phyloP scores from a whole-genome alignment of 2,329 filamentous ascomycete species.

The Apiospora marii region DNA sequence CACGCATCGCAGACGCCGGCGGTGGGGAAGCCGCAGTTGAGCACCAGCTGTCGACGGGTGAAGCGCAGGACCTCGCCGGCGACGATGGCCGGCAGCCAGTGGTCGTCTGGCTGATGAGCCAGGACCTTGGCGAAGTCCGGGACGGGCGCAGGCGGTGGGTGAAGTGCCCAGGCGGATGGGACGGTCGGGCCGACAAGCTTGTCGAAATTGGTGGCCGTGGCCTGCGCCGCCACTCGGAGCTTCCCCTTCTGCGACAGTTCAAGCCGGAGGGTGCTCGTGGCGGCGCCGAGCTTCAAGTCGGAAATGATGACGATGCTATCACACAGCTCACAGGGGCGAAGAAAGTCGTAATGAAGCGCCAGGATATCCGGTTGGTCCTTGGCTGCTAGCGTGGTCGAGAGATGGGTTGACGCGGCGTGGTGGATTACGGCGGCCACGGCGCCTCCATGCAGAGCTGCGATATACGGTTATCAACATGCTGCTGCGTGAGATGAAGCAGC shows the following conservation, averaged over 20 bases:
- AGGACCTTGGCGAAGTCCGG: constrained; percentile 29
- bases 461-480: neutral
- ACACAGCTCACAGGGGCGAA: constrained; percentile 28
- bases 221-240: constrained; percentile 29
- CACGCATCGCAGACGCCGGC: constrained; percentile 32
- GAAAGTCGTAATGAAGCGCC: constrained; percentile 35
- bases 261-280: constrained; percentile 30
- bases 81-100: constrained; percentile 32
- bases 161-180: constrained; percentile 25
- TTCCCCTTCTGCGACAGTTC: constrained; percentile 29
- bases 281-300: constrained; percentile 29
- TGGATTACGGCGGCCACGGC: constrained; percentile 32
- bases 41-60: constrained; percentile 27
- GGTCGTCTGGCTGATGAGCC: constrained; percentile 27
- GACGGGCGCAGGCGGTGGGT: constrained; percentile 30
- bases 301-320: constrained; percentile 29
- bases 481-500: too few species aligned
- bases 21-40: constrained; percentile 29
- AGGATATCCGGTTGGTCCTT: constrained; percentile 34
- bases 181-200: constrained; percentile 28
- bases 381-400: constrained; percentile 23
- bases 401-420: constrained; percentile 29
- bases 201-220: constrained; percentile 33
- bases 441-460: constrained; percentile 33
- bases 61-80: constrained; percentile 32